phyloP scores from a whole-genome alignment of 192 early-diverging fungal species.

The Martensiomyces pterosporus region DNA sequence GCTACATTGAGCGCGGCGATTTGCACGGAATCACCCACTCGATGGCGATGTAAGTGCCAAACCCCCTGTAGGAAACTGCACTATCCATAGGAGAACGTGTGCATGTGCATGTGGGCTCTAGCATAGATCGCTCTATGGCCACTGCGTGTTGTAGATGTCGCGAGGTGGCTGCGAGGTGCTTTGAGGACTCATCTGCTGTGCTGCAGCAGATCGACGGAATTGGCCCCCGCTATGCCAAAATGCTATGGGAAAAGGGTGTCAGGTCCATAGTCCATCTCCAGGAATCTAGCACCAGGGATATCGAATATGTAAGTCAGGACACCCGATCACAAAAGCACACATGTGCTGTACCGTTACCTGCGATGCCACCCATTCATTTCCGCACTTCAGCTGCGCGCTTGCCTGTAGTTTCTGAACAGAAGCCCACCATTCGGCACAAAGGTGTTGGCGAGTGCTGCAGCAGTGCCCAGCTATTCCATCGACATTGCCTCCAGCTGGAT shows the following conservation, averaged over 20 bases:
- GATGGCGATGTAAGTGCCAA: slow-evolving; percentile 33
- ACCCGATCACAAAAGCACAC: neutral
- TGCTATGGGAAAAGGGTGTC: slow-evolving; percentile 48
- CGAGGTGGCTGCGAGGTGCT: slow-evolving; percentile 41
- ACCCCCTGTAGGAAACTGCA: neutral
- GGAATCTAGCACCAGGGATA: slow-evolving; percentile 32
- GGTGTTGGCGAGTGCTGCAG: slow-evolving; percentile 18
- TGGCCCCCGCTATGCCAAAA: slow-evolving; percentile 50
- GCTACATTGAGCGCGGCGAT: slow-evolving; percentile 11
- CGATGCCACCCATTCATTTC: too few relatives aligned
- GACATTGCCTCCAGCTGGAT: slow-evolving; percentile 18
- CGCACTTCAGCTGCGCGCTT: too few relatives aligned
- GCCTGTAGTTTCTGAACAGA: slow-evolving; percentile 41
- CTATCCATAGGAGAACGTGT: too few relatives aligned
- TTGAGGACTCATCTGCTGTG: slow-evolving; percentile 45
- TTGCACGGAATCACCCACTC: slow-evolving; percentile 9
- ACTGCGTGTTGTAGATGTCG: slow-evolving; percentile 35
- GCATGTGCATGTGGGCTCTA: neutral
- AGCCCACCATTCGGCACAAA: slow-evolving; percentile 64
- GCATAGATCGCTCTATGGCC: slow-evolving; percentile 1
- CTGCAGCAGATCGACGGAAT: slow-evolving; percentile 59
- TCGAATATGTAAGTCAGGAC: slow-evolving; percentile 48
- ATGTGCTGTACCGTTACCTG: too few relatives aligned
- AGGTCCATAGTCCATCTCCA: slow-evolving; percentile 42
- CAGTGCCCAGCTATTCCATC: slow-evolving; percentile 3